Base-by-base conservation (phyloP, 2,329 filamentous ascomycete genomes). In the Penicillium sp. region DNA sequence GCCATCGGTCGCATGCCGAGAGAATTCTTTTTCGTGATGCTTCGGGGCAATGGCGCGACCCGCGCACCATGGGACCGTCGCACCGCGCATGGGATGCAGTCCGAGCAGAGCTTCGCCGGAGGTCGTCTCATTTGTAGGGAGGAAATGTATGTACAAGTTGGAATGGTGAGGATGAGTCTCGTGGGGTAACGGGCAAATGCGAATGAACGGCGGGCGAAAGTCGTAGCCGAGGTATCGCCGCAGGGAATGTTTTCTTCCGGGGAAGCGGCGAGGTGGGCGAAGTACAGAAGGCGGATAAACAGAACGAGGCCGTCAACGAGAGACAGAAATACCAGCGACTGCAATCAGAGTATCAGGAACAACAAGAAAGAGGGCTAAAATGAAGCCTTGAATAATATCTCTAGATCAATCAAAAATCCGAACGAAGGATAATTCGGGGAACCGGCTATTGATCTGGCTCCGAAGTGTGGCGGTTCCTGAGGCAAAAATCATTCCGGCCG, bases 91-190 rank as follows among this genome's bases (percentile, higher is more conserved):
- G 70, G 68, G 52, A 74, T 57, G 55, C 68, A 71, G 49, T 73
- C 70, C 26, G 69, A 65, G 63, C 72, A 73, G 28, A 75, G 59
- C 57, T 68, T 74, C 45, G 67, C 67, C 28, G 73, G 70, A n/a
- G 72, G 62, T 37, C 69, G 69, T 55, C 69, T 75, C 71, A 75
- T 75, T 68, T 57, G 60, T 38, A 28, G 16, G 16, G 6, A 22
- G 52, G 55, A 43, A 46, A 40, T 40, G 38, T 58, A 43, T 58
- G 45, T 54, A 55, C 52, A 33, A 33, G 48, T 14, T 28, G 62
- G 35, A 19, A 26, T 42, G 38, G 38, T 14, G 52, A 26, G 33
- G 8, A 3, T n/a, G 35, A 14, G 25, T 13, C n/a, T 42, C 38
- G 16, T 42, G 52, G 46, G 16, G 22, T 33, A 30, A 53, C 49